These are phyloP conservation scores for Astragalus membranaceus DNA, from an alignment of 306 rosid species.

Conservation along the genomic window DNA sequence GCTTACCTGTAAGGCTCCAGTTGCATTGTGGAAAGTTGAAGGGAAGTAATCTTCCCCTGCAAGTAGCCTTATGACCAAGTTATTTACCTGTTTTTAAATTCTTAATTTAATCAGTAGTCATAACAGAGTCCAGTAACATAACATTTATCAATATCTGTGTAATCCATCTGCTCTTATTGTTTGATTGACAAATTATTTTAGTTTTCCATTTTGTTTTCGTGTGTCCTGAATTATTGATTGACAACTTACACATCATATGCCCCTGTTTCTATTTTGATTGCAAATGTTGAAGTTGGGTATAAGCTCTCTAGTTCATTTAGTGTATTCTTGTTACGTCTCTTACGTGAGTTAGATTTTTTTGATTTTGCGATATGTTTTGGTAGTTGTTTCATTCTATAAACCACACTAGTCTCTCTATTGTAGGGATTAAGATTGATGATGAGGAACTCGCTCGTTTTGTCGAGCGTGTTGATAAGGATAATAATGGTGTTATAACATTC, in stretches of 20 bases:
- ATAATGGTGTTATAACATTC: slow-evolving; percentile 87
- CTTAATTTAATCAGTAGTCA: neutral
- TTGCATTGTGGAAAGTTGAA: slow-evolving; percentile 11
- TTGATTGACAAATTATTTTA: slow-evolving; percentile 7
- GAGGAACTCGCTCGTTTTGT: slow-evolving; percentile 93
- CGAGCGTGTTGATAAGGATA: slow-evolving; percentile 93
- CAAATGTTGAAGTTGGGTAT: slow-evolving; percentile 3
- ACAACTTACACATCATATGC: neutral
- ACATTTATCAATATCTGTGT: neutral
- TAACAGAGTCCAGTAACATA: neutral
- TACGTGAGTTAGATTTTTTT: neutral
- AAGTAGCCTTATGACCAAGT: neutral
- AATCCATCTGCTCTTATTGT: neutral
- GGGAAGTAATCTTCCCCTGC: neutral
- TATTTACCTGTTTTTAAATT: slow-evolving; percentile 11
- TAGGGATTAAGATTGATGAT: slow-evolving; percentile 92
- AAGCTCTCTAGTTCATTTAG: neutral
- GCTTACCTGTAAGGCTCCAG: neutral
- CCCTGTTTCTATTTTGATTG: slow-evolving; percentile 8
- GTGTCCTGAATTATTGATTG: neutral
- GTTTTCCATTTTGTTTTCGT: neutral
- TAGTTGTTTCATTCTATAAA: slow-evolving; percentile 48
- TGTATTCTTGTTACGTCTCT: neutral
- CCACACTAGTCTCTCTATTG: slow-evolving; percentile 46
- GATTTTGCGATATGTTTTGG: slow-evolving; percentile 7